phyloP scores from a whole-genome alignment of 2,329 filamentous ascomycete species.

The Ophiognomonia clavigignenti-juglandacearum region DNA sequence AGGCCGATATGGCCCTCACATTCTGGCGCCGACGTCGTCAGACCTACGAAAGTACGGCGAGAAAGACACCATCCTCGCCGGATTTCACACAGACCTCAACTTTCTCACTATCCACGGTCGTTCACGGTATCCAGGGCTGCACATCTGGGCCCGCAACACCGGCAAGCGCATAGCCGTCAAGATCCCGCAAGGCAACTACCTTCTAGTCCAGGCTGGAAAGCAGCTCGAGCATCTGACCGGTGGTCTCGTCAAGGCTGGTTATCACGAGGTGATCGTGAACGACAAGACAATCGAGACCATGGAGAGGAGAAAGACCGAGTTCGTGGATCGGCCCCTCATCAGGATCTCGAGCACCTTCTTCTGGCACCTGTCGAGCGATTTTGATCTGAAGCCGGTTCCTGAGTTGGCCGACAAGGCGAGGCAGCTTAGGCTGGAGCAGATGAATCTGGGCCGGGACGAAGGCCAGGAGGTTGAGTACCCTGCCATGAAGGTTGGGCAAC shows the following conservation, averaged over 20 bases:
- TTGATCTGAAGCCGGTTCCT: constrained; percentile 48
- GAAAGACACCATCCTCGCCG: constrained; percentile 55
- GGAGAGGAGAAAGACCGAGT: constrained; percentile 32
- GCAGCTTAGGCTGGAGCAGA: constrained; percentile 40
- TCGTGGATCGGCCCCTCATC: constrained; percentile 46
- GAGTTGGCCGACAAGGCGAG: constrained; percentile 39
- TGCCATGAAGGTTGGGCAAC: constrained; percentile 53
- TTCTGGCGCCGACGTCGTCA: constrained; percentile 56
- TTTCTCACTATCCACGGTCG: constrained; percentile 62
- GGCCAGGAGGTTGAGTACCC: constrained; percentile 44
- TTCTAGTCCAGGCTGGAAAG: constrained; percentile 59
- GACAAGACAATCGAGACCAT: constrained; percentile 45
- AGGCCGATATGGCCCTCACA: constrained; percentile 54
- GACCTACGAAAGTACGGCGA: constrained; percentile 49
- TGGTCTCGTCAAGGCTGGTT: constrained; percentile 57
- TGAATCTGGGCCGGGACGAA: constrained; percentile 47
- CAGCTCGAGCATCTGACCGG: constrained; percentile 59
- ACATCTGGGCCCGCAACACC: constrained; percentile 61
- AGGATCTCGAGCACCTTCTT: constrained; percentile 58
- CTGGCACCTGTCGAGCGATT: constrained; percentile 55
- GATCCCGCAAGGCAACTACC: constrained; percentile 53
- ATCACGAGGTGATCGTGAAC: constrained; percentile 58
- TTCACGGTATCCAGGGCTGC: constrained; percentile 55
- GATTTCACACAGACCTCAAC: constrained; percentile 62
- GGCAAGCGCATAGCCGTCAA: constrained; percentile 53